Evolutionary conservation across 768 basidiomycete species (phyloP).

Genomic region (Leccinum disarticulatum): DNA sequence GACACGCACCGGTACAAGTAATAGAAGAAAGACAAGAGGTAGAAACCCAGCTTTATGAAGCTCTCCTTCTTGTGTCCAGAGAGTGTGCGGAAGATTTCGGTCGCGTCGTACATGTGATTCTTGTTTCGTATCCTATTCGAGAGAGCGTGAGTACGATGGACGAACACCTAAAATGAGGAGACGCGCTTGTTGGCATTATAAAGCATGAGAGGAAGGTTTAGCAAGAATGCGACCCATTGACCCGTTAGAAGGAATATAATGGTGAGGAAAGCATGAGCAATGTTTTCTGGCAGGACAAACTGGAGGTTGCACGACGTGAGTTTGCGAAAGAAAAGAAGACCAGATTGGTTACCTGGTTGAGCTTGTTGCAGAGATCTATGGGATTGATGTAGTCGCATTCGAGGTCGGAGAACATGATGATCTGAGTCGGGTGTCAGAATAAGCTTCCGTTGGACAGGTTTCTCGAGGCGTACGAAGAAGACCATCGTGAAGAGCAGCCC

Average conservation of each 20-base stretch:
- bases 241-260: conserved; percentile 89
- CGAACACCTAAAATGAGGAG: not conserved
- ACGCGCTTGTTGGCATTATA: conserved; percentile 95
- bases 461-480: conserved; percentile 80
- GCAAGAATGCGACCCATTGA: conserved; percentile 90
- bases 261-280: conserved; percentile 89
- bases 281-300: conserved; percentile 98
- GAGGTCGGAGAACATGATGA: conserved; percentile 99
- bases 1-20: conserved; percentile 80
- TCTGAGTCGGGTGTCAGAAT: conserved; percentile 48
- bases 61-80: conserved; percentile 94
- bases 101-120: conserved; percentile 98
- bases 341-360: conserved; percentile 75
- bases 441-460: not conserved
- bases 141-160: not conserved
- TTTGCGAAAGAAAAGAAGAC: not conserved
- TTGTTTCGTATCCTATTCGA: conserved; percentile 77
- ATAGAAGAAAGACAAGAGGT: conserved; percentile 89
- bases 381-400: conserved; percentile 99
- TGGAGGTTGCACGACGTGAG: conserved; percentile 33
- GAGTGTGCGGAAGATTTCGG: conserved; percentile 96
- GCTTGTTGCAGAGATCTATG: conserved; percentile 99
- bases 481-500: conserved; percentile 97
- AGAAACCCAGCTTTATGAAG: conserved; percentile 93
- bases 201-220: conserved; percentile 85